Evolutionary conservation across 2,329 filamentous ascomycete genomes (phyloP).

Genomic region (Apiospora pterosperma): DNA sequence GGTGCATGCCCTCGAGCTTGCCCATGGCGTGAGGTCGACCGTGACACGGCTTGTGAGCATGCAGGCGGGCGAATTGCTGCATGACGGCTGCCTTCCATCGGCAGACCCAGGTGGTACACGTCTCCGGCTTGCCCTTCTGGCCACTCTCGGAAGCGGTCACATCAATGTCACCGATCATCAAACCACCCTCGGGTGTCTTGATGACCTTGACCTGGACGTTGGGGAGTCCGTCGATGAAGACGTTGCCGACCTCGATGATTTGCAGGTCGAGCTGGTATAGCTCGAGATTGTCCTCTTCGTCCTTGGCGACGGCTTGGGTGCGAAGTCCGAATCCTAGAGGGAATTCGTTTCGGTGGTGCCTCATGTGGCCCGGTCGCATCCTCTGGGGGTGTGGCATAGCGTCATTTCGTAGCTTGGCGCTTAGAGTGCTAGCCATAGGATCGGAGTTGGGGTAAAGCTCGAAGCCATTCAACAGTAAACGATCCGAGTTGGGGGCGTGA

Average conservation of each 20-base stretch:
- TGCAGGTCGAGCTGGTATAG: constrained; percentile 53
- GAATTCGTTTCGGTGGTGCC: constrained; percentile 20
- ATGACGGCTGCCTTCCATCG: constrained; percentile 48
- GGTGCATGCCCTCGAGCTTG: constrained; percentile 19
- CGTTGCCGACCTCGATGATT: constrained; percentile 56
- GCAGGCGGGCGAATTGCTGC: constrained; percentile 35
- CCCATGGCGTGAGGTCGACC: constrained; percentile 25
- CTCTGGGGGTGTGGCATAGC: constrained; percentile 8
- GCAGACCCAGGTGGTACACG: constrained; percentile 45
- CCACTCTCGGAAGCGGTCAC: constrained; percentile 27
- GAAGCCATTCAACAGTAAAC: constrained; percentile 56
- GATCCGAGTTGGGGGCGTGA: constrained; percentile 37
- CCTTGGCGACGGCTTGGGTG: constrained; percentile 39
- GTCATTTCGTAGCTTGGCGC: constrained; percentile 42
- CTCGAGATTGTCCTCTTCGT: constrained; percentile 48
- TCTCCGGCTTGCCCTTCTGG: constrained; percentile 22
- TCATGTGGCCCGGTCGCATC: constrained; percentile 18
- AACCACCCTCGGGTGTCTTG: constrained; percentile 51
- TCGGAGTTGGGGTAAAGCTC: constrained; percentile 56
- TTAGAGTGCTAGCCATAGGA: constrained; percentile 40
- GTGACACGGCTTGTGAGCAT: constrained; percentile 37
- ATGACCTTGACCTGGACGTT: constrained; percentile 59
- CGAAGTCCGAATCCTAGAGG: constrained; percentile 48
- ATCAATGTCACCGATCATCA: constrained; percentile 51
- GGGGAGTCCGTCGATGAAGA: constrained; percentile 52